These are phyloP conservation scores for Boletales sp. DNA, from an alignment of 768 basidiomycete genomes.

Conservation along the genomic window DNA sequence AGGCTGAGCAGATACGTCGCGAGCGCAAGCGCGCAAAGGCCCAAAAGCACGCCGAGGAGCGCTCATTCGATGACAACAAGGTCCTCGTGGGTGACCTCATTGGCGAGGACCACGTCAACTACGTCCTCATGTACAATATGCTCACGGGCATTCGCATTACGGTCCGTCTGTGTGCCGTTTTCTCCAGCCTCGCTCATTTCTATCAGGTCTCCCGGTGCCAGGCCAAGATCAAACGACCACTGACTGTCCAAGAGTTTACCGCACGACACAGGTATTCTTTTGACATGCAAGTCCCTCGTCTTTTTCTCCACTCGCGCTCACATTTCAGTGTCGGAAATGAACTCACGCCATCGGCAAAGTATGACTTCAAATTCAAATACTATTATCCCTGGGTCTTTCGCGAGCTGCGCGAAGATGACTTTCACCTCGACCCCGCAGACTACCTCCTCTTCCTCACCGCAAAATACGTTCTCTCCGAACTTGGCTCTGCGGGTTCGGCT, in stretches of 20 bases:
- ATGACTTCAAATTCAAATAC: constrained; percentile 99
- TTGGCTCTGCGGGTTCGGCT: constrained; percentile 98
- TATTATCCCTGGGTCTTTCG: constrained; percentile 99
- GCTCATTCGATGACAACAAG: constrained; percentile 51
- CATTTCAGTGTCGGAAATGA: constrained; percentile 84
- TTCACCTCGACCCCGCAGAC: constrained; percentile 95
- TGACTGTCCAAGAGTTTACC: constrained; percentile 83
- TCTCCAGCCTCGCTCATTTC: constrained; percentile 1
- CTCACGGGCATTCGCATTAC: constrained; percentile 95
- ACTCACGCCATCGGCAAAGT: constrained; percentile 94
- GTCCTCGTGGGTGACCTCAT: constrained; percentile 92
- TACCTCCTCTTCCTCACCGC: constrained; percentile 95
- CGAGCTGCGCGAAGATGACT: constrained; percentile 88
- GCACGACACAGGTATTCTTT: constrained; percentile 95
- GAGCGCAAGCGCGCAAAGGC: constrained; percentile 87
- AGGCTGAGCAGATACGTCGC: constrained; percentile 77
- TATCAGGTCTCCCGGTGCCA: constrained; percentile 91
- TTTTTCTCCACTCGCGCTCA: background rate
- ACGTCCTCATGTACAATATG: constrained; percentile 99
- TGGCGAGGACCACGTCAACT: constrained; percentile 98
- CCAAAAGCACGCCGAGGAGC: constrained; percentile 59
- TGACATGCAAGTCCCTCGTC: constrained; percentile 67
- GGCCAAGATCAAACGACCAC: constrained; percentile 84
- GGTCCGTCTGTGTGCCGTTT: constrained; percentile 42
- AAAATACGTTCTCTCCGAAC: constrained; percentile 96